These are phyloP conservation scores for Penicillium simplicissimum DNA, from an alignment of 495 filamentous ascomycete genomes.

Conservation along the genomic window DNA sequence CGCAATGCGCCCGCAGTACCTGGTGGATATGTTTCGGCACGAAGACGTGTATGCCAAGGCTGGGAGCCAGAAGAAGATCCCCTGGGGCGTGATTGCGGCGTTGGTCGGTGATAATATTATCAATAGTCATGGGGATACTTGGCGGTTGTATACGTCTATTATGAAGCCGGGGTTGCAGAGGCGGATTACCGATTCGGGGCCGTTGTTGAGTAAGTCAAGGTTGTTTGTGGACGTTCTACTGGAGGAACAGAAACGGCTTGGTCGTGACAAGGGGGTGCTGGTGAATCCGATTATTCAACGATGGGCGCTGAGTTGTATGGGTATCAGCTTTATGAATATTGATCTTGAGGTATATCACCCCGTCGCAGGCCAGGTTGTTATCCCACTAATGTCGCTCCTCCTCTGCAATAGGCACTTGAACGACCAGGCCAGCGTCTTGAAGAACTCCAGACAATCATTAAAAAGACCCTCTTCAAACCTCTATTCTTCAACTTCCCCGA, in stretches of 20 bases:
- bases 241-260: conserved; percentile 7
- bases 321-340: conserved; percentile 26
- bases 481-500: conserved; percentile 43
- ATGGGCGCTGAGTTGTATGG: conserved; percentile 34
- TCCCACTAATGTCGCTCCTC: neutral
- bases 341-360: conserved; percentile 24
- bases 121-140: conserved; percentile 34
- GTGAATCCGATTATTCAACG: conserved; percentile 30
- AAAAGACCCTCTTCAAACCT: conserved; percentile 40
- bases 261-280: conserved; percentile 2
- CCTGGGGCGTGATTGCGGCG: conserved; percentile 40
- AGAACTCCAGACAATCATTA: conserved; percentile 32
- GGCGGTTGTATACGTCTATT: conserved; percentile 36
- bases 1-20: conserved; percentile 34
- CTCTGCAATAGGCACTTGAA: conserved; percentile 8
- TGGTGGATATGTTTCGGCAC: conserved; percentile 49
- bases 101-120: conserved; percentile 45
- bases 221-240: conserved; percentile 26
- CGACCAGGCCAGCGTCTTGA: conserved; percentile 26
- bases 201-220: conserved; percentile 24
- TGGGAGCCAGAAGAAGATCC: conserved; percentile 51
- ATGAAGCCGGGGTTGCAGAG: conserved; percentile 43
- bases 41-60: conserved; percentile 46
- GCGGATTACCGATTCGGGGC: conserved; percentile 25
- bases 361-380: neutral